Conservation (phyloP, 768 basidiomycete genomes). For the Coprinopsis marcescibilis region DNA sequence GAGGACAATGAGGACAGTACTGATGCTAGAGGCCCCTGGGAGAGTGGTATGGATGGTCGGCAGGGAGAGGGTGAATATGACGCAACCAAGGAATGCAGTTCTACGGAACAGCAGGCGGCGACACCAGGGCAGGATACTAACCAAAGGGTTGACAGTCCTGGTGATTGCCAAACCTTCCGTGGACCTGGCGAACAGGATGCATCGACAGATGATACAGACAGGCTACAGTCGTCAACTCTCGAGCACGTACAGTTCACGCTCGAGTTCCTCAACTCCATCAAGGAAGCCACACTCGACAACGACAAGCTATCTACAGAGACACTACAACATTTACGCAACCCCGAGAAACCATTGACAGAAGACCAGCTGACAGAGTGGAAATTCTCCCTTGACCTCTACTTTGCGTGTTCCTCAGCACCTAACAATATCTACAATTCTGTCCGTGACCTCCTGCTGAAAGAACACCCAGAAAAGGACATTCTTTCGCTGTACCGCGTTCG, state of each 20-base stretch:
- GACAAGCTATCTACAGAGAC: background rate
- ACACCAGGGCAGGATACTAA: too few relatives aligned
- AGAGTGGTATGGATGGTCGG: too few relatives aligned
- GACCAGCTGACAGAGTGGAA: background rate
- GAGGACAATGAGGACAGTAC: too few relatives aligned
- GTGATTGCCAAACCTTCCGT: too few relatives aligned
- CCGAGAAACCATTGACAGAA: background rate
- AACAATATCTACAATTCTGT: background rate
- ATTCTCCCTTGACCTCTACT: slow-evolving; percentile 1
- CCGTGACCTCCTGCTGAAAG: background rate
- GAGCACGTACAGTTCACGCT: background rate
- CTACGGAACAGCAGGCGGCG: too few relatives aligned
- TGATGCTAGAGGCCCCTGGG: too few relatives aligned
- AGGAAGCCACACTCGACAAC: background rate
- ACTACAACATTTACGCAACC: background rate
- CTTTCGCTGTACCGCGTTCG: slow-evolving; percentile 25
- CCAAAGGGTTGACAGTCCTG: too few relatives aligned
- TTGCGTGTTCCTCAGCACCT: background rate
- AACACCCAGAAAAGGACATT: slow-evolving; percentile 8
- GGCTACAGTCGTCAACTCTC: too few relatives aligned
- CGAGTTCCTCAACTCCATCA: background rate
- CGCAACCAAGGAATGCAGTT: too few relatives aligned
- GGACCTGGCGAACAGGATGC: too few relatives aligned
- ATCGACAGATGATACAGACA: too few relatives aligned
- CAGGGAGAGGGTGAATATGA: too few relatives aligned